phyloP scores from a whole-genome alignment of 345 rosid genomes.

The Camelina sativa region DNA sequence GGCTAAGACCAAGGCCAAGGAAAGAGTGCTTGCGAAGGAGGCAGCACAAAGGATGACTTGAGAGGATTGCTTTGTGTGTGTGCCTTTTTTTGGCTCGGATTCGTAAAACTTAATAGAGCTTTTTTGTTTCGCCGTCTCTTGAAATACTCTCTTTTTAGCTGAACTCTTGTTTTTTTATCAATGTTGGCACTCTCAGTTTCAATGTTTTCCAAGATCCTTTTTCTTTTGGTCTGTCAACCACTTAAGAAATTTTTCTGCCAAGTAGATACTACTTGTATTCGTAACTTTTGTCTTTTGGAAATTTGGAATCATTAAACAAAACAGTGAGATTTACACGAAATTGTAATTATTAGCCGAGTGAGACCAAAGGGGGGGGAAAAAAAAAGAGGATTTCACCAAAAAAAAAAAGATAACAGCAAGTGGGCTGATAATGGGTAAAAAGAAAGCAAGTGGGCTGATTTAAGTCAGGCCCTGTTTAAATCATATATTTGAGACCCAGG shows the following conservation, averaged over 20 bases:
- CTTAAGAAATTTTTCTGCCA: too few relatives aligned
- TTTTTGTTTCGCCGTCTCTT: conserved; percentile 37
- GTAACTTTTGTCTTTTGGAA: too few relatives aligned
- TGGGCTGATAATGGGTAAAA: background rate
- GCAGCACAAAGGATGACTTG: conserved; percentile 72
- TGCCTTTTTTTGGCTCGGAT: conserved; percentile 20
- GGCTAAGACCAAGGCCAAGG: conserved; percentile 76
- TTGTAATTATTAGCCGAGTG: background rate
- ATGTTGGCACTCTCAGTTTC: conserved; percentile 20
- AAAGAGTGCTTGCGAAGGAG: conserved; percentile 69
- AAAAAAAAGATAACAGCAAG: background rate
- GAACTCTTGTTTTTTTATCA: background rate
- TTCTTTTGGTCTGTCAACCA: too few relatives aligned
- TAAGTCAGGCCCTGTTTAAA: background rate
- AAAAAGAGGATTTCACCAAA: too few relatives aligned
- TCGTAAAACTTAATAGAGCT: conserved; percentile 34
- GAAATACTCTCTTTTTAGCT: background rate
- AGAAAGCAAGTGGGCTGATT: background rate
- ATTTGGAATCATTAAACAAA: too few relatives aligned
- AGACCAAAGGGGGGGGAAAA: background rate
- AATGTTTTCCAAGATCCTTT: background rate
- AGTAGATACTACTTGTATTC: too few relatives aligned
- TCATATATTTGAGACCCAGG: background rate
- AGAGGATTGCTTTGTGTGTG: conserved; percentile 2
- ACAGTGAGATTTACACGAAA: background rate